Conservation (phyloP, 2,329 filamentous ascomycete genomes). For the Lecanicillium sp. region DNA sequence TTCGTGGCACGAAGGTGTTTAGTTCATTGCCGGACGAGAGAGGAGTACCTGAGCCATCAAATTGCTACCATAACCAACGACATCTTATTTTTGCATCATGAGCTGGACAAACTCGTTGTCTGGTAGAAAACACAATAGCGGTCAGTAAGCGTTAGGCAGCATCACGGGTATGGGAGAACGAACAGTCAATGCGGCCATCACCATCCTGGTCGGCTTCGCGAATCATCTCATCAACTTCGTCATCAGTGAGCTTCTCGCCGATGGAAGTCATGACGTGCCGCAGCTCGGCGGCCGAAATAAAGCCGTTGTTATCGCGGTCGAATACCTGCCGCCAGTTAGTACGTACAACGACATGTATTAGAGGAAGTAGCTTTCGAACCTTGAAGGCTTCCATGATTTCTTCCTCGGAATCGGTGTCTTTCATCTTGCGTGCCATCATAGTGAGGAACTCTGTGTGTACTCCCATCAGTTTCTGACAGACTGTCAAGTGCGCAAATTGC, state of each 20-base stretch:
- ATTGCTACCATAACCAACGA: neutral
- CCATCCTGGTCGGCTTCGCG: constrained; percentile 85
- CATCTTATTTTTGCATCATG: constrained; percentile 84
- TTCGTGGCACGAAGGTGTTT: no score
- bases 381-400: constrained; percentile 88
- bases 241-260: constrained; percentile 83
- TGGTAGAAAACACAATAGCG: constrained; percentile 26
- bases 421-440: constrained; percentile 94
- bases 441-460: constrained; percentile 65
- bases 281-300: constrained; percentile 81
- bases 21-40: no score
- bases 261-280: constrained; percentile 91
- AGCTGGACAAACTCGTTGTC: constrained; percentile 91
- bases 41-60: no score
- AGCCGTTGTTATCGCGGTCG: constrained; percentile 86
- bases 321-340: constrained; percentile 47
- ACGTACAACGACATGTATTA: no score
- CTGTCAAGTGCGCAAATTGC: neutral
- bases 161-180: neutral
- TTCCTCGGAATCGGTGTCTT: constrained; percentile 86
- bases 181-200: constrained; percentile 84
- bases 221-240: constrained; percentile 91
- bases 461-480: neutral
- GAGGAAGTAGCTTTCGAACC: constrained; percentile 32
- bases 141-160: constrained; percentile 12